These are phyloP conservation scores for Flammula alnicola DNA, from an alignment of 1,284 basidiomycete species.

Conservation along the genomic window DNA sequence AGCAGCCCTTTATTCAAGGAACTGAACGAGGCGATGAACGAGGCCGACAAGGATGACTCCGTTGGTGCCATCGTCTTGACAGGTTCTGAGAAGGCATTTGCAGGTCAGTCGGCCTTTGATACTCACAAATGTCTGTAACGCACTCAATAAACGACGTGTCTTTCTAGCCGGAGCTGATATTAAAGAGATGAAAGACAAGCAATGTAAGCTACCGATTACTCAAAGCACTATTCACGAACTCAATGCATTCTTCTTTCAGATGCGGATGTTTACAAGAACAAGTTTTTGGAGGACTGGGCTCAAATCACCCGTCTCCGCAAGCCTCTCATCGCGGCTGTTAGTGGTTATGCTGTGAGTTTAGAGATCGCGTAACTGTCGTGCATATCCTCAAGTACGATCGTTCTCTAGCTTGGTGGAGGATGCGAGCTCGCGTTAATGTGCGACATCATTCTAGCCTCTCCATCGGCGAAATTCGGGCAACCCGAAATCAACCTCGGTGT, in stretches of 20 bases:
- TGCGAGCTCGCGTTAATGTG: slow-evolving; percentile 97
- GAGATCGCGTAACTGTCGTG: slow-evolving; percentile 1
- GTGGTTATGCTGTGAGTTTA: slow-evolving; percentile 86
- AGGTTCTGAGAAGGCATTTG: slow-evolving; percentile 93
- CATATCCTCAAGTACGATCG: neutral
- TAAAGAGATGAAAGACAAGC: slow-evolving; percentile 93
- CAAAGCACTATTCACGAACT: slow-evolving; percentile 1
- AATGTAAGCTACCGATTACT: slow-evolving; percentile 59
- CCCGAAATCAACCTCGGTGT: slow-evolving; percentile 98
- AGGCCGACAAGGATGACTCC: slow-evolving; percentile 73
- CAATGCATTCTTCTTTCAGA: slow-evolving; percentile 46
- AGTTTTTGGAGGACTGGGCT: slow-evolving; percentile 91
- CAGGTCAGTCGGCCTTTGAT: slow-evolving; percentile 54
- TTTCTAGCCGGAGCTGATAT: slow-evolving; percentile 83
- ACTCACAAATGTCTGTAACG: neutral
- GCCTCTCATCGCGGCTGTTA: slow-evolving; percentile 95
- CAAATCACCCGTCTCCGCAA: slow-evolving; percentile 80
- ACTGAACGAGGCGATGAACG: slow-evolving; percentile 76
- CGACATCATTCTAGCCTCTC: slow-evolving; percentile 96
- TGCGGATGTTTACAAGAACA: slow-evolving; percentile 85
- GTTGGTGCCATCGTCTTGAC: slow-evolving; percentile 92
- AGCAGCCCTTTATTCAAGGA: slow-evolving; percentile 80
- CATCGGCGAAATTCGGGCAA: slow-evolving; percentile 93
- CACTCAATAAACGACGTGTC: neutral
- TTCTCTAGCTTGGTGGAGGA: slow-evolving; percentile 85